These are phyloP conservation scores for Serendipita sp. DNA, from an alignment of 768 basidiomycete species.

Conservation along the genomic window DNA sequence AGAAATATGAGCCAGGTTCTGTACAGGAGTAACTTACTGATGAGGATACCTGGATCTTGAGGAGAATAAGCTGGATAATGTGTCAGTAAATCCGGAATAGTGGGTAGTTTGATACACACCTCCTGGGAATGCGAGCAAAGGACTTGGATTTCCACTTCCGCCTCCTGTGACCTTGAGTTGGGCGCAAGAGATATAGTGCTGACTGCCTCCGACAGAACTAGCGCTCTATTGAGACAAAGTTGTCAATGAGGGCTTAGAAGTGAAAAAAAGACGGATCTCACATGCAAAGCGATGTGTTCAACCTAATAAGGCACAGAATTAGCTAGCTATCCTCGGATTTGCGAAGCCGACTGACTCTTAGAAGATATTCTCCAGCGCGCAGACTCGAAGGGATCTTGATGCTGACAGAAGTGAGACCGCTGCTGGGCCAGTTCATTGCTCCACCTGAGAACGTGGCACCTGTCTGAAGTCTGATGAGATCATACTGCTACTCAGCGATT, in stretches of 20 bases:
- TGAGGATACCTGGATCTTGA: constrained; percentile 3
- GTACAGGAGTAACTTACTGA: constrained; percentile 2
- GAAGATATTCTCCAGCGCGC: constrained; percentile 7
- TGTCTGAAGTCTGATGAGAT: background rate
- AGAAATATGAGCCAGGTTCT: background rate
- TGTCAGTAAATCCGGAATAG: too few relatives aligned
- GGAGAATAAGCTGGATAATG: background rate
- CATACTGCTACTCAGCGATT: background rate
- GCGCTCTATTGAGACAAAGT: background rate
- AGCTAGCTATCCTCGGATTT: too few relatives aligned
- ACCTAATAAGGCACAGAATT: background rate
- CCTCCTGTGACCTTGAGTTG: constrained; percentile 6
- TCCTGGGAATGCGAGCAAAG: constrained; percentile 7
- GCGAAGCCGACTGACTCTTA: background rate
- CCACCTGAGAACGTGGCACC: background rate
- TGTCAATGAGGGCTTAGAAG: too few relatives aligned
- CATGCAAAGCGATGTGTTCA: constrained; percentile 8
- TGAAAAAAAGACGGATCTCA: background rate
- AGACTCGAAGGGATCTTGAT: constrained; percentile 7
- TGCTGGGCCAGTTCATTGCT: background rate
- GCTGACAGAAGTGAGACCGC: background rate
- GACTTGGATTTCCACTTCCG: constrained; percentile 5
- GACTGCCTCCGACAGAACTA: background rate
- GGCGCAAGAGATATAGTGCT: constrained; percentile 5
- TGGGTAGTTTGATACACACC: too few relatives aligned